Base-by-base conservation (phyloP, 768 basidiomycete genomes). In the Rhizopogon vinicolor region DNA sequence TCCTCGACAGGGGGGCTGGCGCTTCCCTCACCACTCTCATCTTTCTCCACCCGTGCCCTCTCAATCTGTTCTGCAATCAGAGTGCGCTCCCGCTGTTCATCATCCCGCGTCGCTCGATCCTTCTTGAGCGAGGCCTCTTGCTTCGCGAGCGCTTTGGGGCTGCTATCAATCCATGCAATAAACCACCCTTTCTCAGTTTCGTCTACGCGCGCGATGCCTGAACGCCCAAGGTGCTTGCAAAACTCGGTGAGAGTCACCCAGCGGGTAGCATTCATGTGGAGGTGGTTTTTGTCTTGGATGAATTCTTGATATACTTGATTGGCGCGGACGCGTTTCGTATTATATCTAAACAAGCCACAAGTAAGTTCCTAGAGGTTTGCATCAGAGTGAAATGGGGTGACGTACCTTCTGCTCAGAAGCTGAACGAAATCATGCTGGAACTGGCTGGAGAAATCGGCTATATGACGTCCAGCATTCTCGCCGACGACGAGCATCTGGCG, bases 121-220 rank as follows among this genome's bases (percentile, higher is more conserved):
- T 95, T 93, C 78, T 98, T 96, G 76, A 88, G 63, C 19, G 84
- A 86, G 14, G 91, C 90, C 70, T 92, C 91, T 81, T 91, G 66
- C 33, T 93, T 93, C 7, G 91, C 92, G 35, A 99, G 77, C 2
- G 97, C 93, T 64, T 93, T 91, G 13, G 97, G 97, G 55, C 90
- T 91, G 71, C 81, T 98, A 71, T 99, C 97, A 52, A 99, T 91
- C 97, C 97, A 99, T 37, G 88, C 85, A 58, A 99, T 80, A 70
- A 95, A 99, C 86, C 91, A 94, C 1, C 97, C 97, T 75, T 99
- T 97, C 74, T 98, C 97, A 44, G 93, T 98, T 75, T 98, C 96
- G 66, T 98, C 97, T 28, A 97, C 97, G 60, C 91, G 83, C 5
- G 88, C 91, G 53, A 97, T 77, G 35, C 97, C 95, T 1, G 78